These are phyloP conservation scores for Diaporthe citrichinensis DNA, from an alignment of 2,329 filamentous ascomycete species.

Conservation along the genomic window DNA sequence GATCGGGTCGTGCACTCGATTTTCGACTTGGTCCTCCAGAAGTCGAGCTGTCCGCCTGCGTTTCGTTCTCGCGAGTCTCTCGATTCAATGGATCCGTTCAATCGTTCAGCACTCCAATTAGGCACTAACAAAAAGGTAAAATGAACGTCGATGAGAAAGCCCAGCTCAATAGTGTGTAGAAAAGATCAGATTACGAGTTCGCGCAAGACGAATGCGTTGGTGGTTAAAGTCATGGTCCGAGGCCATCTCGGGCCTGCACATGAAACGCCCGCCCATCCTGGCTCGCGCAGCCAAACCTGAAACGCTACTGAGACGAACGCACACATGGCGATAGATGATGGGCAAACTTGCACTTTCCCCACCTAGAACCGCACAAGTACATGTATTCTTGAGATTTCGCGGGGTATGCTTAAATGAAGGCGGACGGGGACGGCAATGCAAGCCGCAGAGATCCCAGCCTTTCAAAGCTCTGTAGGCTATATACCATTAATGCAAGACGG, in stretches of 20 bases:
- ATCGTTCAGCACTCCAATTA: conserved; percentile 1
- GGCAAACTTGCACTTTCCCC: conserved; percentile 11
- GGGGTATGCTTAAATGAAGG: conserved; percentile 14
- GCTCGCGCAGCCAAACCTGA: conserved; percentile 41
- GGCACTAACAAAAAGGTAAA: not conserved
- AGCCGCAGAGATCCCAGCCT: not conserved
- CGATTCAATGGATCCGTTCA: not conserved
- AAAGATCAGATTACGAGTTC: not conserved
- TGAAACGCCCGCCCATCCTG: conserved; percentile 29
- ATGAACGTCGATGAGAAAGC: conserved; percentile 12
- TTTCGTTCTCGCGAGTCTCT: not conserved
- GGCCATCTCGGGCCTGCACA: conserved; percentile 21
- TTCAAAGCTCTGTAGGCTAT: not conserved
- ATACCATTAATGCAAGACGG: not conserved
- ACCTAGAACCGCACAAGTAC: not conserved
- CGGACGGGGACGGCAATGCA: not conserved
- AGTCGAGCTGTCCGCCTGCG: not conserved
- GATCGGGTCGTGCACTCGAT: not conserved
- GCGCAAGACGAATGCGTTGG: not conserved
- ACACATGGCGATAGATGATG: conserved; percentile 5
- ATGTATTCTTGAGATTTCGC: not conserved
- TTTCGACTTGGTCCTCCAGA: not conserved
- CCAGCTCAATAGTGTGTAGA: conserved; percentile 3
- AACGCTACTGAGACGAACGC: conserved; percentile 47
- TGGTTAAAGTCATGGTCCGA: conserved; percentile 25